Evolutionary conservation across 2,329 filamentous ascomycete genomes (phyloP), one percentile per base, ranked within the genome.

Genomic region (Zasmidium angulare): DNA sequence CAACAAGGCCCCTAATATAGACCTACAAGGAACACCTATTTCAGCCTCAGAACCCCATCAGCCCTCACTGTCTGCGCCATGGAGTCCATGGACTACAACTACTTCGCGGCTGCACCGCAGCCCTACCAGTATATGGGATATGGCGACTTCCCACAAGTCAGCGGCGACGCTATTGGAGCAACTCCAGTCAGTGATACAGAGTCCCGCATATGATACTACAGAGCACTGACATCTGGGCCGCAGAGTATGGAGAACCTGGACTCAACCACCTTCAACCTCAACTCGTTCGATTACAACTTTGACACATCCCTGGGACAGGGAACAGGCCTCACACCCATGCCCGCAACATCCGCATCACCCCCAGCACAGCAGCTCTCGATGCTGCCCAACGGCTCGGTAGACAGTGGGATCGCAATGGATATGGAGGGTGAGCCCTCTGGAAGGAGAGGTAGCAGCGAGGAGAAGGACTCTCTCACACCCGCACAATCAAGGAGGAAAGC

Each of bases 401-500:
- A 80, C 66, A 78, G 76, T 59, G 77, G 76, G 4, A 67, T 78
- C 12, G 73, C 73, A 21, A 66, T 74, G 20, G 77, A 78, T 11
- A 60, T 76, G 51, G 76, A 77, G 23, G 48, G 58, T 26, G 63
- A 64, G 17, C 60, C 77, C 10, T 56, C 59, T 19, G 64, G 47
- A 66, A 70, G 75, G 40, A 67, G 77, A 29, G 75, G 77, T 61
- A 79, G 77, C 65, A 79, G 77, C 61, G 78, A 79, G 61, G 78
- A 80, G 68, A 79, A 79, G 66, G 77, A 79, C 47, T 64, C 53
- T 55, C 68, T 80, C 52, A 81, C 79, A 55, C 77, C 77, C 23
- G 78, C 77, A 51, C 78, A 79, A 68, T 84, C 85, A 67, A 68
- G 78, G 65, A 80, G 88, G 65, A 90, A 90, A 73, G 87, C 85